Evolutionary conservation across 1,284 basidiomycete genomes (phyloP), one percentile per base, ranked within the genome.

Genomic region (Ganoderma resinaceum): DNA sequence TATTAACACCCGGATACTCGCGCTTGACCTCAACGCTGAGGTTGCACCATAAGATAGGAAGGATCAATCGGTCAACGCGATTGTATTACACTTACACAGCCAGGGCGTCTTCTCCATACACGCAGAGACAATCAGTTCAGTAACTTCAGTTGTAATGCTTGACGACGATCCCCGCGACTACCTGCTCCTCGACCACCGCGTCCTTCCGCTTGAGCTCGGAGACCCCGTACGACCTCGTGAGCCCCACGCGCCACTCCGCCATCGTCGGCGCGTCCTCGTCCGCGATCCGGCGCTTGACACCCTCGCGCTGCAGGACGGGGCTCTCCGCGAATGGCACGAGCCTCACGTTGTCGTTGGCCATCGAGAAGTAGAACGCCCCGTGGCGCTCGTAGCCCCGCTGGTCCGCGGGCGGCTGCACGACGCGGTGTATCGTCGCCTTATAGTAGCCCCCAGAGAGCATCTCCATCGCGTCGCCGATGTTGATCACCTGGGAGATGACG

Each of bases 401-500:
- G 72, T 87, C 86, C n/a, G 77, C 66, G 0, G 85, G 86, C 16
- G 86, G 87, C 35, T 83, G 80, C 46, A 83, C 73, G 59, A 88
- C 85, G 46, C 82, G 79, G 70, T 81, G 80, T 35, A 81, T 76
- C 0, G 79, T 83, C 18, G 79, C 80, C 72, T 82, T 82, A 75
- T 85, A 80, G 74, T 79, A 84, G 2, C 79, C 80, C 3, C 82
- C 83, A 3, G 83, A 82, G 26, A 85, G 71, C 74, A 84, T 83
- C 64, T 80, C 79, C 38, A 83, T 76, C 0, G 78, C 78, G 67
- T 84, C 83, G 52, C 83, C 83, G 33, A 79, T 79, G 72, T 85
- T 85, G 68, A 84, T 73, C 18, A 81, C 75, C 80, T 81, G 43
- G 8, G 33, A n/a, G 2, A 37, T 29, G 12, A 6, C 23, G 11